These are phyloP conservation scores for Debaryomyces robertsiae DNA, from an alignment of 1,139 yeast species.

Conservation along the genomic window DNA sequence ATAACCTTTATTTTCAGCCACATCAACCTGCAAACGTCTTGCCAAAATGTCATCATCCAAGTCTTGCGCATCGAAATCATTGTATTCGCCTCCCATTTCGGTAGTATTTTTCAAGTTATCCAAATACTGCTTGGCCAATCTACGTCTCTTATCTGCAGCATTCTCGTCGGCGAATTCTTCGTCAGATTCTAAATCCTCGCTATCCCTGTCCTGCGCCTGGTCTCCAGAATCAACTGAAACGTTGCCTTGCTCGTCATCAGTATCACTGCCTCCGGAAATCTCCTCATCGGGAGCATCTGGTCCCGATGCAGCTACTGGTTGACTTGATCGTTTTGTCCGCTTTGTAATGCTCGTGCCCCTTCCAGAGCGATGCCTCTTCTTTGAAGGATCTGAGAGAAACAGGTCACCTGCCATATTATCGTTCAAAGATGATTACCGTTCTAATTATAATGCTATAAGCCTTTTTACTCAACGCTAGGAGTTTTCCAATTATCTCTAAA, in stretches of 20 bases:
- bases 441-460: conserved; percentile 1
- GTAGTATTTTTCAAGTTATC: conserved; percentile 69
- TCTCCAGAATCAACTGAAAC: conserved; percentile 23
- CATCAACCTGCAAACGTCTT: conserved; percentile 80
- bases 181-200: conserved; percentile 55
- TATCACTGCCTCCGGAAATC: conserved; percentile 39
- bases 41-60: conserved; percentile 84
- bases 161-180: conserved; percentile 75
- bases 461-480: neutral
- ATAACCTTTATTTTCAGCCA: conserved; percentile 84
- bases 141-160: conserved; percentile 91
- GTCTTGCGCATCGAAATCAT: conserved; percentile 88
- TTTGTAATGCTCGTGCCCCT: conserved; percentile 25
- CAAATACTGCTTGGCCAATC: conserved; percentile 90
- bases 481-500: conserved; percentile 5
- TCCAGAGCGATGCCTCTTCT: conserved; percentile 49
- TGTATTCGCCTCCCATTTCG: conserved; percentile 44
- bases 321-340: conserved; percentile 16
- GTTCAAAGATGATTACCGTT: conserved; percentile 1
- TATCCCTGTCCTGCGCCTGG: conserved; percentile 31
- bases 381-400: conserved; percentile 61
- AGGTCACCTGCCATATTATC: conserved; percentile 55
- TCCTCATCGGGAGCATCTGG: conserved; percentile 38
- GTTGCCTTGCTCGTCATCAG: conserved; percentile 35
- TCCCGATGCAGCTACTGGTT: conserved; percentile 14